Percentiles rank a stretch among this genome's conserved stretches.
phyloP scores from a whole-genome alignment of 2,329 filamentous ascomycete species.

The Berkeleyomyces basicola region DNA sequence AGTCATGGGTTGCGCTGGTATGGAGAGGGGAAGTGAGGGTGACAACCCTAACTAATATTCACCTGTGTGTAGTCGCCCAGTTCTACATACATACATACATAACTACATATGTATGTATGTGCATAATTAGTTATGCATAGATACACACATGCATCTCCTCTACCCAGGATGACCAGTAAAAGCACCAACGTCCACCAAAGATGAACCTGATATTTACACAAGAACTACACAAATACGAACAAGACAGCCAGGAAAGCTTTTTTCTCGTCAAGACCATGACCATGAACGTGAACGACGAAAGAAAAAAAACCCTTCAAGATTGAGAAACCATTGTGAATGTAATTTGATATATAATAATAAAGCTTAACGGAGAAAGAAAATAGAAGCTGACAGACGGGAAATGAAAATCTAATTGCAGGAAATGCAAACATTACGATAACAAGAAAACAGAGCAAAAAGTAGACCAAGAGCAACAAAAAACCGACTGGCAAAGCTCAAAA shows the following conservation, averaged over 20 bases:
- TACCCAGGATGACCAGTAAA: no score
- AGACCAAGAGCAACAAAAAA: slow-evolving; percentile 16
- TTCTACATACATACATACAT: no score
- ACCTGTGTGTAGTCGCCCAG: no score
- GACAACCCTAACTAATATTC: no score
- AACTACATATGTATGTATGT: no score
- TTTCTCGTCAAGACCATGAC: neutral
- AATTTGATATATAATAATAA: neutral
- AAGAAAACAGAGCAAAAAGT: slow-evolving; percentile 22
- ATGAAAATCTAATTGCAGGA: slow-evolving; percentile 8
- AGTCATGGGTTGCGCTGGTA: no score
- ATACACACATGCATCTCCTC: neutral
- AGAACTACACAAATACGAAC: no score
- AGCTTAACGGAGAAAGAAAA: slow-evolving; percentile 16
- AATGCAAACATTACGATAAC: slow-evolving; percentile 2
- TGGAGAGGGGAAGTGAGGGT: no score
- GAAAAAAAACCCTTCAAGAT: neutral
- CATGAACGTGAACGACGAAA: neutral
- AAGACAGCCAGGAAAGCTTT: no score
- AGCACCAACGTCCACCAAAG: no score
- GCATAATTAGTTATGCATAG: neutral
- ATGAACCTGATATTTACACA: no score
- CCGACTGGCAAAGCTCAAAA: slow-evolving; percentile 15
- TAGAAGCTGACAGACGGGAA: slow-evolving; percentile 16
- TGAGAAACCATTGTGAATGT: neutral